Conservation (phyloP, 139 green algal genomes). For the Diplosphaera chodatii region DNA sequence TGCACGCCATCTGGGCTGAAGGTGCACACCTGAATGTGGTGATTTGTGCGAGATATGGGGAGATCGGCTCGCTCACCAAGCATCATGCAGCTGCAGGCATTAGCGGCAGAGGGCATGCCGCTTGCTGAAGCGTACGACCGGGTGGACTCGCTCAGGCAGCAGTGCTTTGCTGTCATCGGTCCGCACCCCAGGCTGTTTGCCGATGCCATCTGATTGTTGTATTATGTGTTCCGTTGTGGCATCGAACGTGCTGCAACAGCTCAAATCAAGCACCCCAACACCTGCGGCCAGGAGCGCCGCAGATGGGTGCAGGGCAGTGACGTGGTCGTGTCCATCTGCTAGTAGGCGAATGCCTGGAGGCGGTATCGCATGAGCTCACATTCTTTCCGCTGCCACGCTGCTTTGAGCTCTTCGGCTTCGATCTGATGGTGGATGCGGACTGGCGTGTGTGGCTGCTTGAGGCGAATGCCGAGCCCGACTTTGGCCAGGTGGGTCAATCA, state of each 20-base stretch:
- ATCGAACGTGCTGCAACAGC: too few relatives aligned
- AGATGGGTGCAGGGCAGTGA: too few relatives aligned
- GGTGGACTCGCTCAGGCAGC: slow-evolving; percentile 1
- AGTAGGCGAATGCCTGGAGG: slow-evolving; percentile 36
- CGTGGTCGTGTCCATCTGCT: too few relatives aligned
- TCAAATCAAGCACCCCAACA: too few relatives aligned
- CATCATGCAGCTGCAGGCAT: slow-evolving; percentile 8
- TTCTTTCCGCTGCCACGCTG: slow-evolving; percentile 45
- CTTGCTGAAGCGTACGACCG: slow-evolving; percentile 3
- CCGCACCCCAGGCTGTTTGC: too few relatives aligned
- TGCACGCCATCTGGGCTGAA: too few relatives aligned
- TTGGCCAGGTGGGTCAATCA: slow-evolving; percentile 10
- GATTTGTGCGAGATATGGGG: too few relatives aligned
- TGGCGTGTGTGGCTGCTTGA: slow-evolving; percentile 40
- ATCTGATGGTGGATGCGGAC: slow-evolving; percentile 34
- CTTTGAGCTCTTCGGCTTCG: slow-evolving; percentile 48
- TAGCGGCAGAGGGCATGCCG: slow-evolving; percentile 7
- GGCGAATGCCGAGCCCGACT: slow-evolving; percentile 43
- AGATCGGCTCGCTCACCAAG: too few relatives aligned
- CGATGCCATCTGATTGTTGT: too few relatives aligned
- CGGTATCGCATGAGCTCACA: slow-evolving; percentile 26
- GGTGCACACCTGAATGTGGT: too few relatives aligned
- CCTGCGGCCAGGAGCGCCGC: too few relatives aligned
- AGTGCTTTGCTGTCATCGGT: slow-evolving; percentile 22
- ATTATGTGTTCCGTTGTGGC: too few relatives aligned